phyloP scores from a whole-genome alignment of 495 filamentous ascomycete genomes.

The Neurospora intermedia region DNA sequence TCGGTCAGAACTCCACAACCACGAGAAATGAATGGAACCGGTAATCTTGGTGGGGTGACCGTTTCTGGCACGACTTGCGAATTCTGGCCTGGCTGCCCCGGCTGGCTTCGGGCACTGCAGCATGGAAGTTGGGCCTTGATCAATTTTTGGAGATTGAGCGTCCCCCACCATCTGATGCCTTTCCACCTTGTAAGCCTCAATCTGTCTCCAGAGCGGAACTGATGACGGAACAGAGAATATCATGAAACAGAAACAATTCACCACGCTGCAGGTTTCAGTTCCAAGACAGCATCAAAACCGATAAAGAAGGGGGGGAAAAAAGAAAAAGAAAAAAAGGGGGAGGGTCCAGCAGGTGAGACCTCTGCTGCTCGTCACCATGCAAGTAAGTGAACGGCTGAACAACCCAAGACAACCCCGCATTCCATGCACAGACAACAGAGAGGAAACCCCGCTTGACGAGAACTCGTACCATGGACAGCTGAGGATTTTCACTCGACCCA shows the following conservation, averaged over 20 bases:
- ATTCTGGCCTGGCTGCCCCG: not conserved
- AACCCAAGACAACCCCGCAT: not conserved
- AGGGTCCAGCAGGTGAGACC: not conserved
- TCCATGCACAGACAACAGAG: not conserved
- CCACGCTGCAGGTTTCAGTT: not conserved
- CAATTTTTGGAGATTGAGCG: not conserved
- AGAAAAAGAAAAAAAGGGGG: not conserved
- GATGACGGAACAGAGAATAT: not conserved
- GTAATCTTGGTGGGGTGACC: conserved; percentile 4
- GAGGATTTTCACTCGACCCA: not conserved
- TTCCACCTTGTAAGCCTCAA: not conserved
- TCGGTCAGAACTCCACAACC: conserved; percentile 6
- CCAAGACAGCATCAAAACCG: not conserved
- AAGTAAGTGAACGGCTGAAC: not conserved
- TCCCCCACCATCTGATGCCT: not conserved
- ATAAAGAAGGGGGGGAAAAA: not conserved
- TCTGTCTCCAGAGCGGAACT: not conserved
- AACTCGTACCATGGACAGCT: not conserved
- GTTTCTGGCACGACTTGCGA: not conserved
- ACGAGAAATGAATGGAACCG: conserved; percentile 4
- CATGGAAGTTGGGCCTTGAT: not conserved
- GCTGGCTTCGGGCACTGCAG: not conserved
- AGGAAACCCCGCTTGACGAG: not conserved
- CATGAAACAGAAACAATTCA: not conserved
- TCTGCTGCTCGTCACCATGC: not conserved